Evolutionary conservation across 2,329 filamentous ascomycete genomes (phyloP).

Genomic region (Dactylonectria macrodidyma): DNA sequence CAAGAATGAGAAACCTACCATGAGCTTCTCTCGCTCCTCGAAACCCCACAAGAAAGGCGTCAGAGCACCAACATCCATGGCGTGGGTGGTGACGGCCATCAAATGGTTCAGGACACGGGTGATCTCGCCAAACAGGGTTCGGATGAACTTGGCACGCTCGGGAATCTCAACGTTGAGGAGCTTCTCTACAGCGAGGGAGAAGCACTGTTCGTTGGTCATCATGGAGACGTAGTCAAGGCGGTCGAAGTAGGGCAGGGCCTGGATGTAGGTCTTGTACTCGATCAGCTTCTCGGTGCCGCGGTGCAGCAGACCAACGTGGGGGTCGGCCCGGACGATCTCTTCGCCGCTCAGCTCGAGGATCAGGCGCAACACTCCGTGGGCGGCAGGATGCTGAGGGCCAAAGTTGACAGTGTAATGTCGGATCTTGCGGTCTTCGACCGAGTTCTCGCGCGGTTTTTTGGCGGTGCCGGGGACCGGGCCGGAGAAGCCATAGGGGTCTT

Average conservation of each 20-base stretch:
- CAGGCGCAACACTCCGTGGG: slow-evolving; percentile 96
- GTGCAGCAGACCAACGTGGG: slow-evolving; percentile 96
- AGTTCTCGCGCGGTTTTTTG: slow-evolving; percentile 64
- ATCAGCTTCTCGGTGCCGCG: slow-evolving; percentile 99
- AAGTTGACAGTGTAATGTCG: slow-evolving; percentile 99
- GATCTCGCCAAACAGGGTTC: slow-evolving; percentile 95
- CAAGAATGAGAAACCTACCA: slow-evolving; percentile 74
- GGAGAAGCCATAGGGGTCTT: slow-evolving; percentile 64
- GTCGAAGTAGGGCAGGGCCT: slow-evolving; percentile 98
- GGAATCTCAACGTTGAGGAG: slow-evolving; percentile 97
- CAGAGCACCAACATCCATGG: slow-evolving; percentile 98
- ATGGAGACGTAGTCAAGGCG: slow-evolving; percentile 99
- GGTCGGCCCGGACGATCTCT: slow-evolving; percentile 96
- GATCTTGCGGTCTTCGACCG: slow-evolving; percentile 81
- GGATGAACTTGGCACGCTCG: slow-evolving; percentile 95
- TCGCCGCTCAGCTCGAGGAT: slow-evolving; percentile 99
- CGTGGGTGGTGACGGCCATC: slow-evolving; percentile 97
- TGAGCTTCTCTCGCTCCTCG: slow-evolving; percentile 99
- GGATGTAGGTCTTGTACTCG: slow-evolving; percentile 99
- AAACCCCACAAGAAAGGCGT: slow-evolving; percentile 99
- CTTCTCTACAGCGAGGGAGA: slow-evolving; percentile 96
- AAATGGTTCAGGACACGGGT: slow-evolving; percentile 96
- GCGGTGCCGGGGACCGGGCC: slow-evolving; percentile 58
- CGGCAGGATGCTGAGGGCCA: slow-evolving; percentile 97
- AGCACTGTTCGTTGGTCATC: slow-evolving; percentile 99